Evolutionary conservation across 371 early-diverging fungal species (phyloP).

Genomic region (Apophysomyces variabilis): DNA sequence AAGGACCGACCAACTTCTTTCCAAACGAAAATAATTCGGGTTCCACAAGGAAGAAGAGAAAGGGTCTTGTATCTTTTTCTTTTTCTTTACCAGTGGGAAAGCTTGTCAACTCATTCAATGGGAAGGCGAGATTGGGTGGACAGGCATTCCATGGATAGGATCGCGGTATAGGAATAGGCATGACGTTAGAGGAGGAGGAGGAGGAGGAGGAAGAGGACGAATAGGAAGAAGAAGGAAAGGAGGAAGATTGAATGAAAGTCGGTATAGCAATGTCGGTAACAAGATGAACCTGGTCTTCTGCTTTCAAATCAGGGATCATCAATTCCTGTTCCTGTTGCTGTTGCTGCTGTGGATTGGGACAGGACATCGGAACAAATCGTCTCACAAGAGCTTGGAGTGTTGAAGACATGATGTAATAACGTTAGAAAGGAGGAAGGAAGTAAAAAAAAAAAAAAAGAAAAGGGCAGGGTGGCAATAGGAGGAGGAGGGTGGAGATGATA

Average conservation of each 20-base stretch:
- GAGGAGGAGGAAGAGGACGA: neutral
- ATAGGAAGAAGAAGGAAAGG: neutral
- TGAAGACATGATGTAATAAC: neutral
- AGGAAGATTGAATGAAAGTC: conserved; percentile 1
- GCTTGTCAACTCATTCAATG: neutral
- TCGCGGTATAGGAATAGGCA: neutral
- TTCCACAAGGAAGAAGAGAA: too few relatives aligned
- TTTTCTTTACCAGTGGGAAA: neutral
- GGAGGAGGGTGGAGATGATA: too few relatives aligned
- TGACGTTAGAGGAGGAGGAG: neutral
- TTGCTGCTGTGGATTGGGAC: neutral
- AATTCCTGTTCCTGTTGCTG: neutral
- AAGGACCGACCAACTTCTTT: too few relatives aligned
- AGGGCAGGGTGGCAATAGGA: too few relatives aligned
- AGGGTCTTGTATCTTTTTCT: too few relatives aligned
- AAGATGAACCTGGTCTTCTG: neutral
- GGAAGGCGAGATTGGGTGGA: neutral
- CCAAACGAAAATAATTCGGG: too few relatives aligned
- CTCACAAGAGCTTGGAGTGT: neutral
- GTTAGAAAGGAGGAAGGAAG: neutral
- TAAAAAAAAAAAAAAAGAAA: neutral
- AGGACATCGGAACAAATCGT: neutral
- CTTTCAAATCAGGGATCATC: neutral
- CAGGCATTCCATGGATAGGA: neutral
- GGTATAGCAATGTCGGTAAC: neutral